These are phyloP conservation scores for Magnusiomyces tetraspermus DNA, from an alignment of 1,139 yeast species.

Conservation along the genomic window DNA sequence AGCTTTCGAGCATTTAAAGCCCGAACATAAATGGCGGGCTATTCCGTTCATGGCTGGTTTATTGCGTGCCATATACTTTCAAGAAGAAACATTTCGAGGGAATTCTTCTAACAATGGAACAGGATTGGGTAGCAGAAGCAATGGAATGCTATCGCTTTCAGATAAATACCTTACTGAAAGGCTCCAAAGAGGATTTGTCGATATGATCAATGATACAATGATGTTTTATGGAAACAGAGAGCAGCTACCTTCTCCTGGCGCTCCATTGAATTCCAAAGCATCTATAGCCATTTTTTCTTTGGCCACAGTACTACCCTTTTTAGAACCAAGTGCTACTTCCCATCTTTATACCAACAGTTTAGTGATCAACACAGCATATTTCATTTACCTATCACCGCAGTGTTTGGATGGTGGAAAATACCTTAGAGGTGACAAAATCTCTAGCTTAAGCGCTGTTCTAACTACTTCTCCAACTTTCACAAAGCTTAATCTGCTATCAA, in stretches of 20 bases:
- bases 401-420: slow-evolving; percentile 1
- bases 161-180: background rate
- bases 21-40: slow-evolving; percentile 42
- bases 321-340: background rate
- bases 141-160: background rate
- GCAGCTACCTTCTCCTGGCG: background rate
- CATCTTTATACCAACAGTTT: background rate
- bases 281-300: slow-evolving; percentile 8
- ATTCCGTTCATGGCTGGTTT: slow-evolving; percentile 51
- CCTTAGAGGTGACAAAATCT: background rate
- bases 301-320: slow-evolving; percentile 11
- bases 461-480: slow-evolving; percentile 12
- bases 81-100: background rate
- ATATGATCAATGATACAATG: slow-evolving; percentile 3
- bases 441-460: background rate
- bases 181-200: background rate
- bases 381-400: slow-evolving; percentile 9
- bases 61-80: slow-evolving; percentile 29
- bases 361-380: slow-evolving; percentile 10
- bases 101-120: background rate
- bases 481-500: slow-evolving; percentile 19
- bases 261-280: background rate
- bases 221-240: background rate
- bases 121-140: background rate
- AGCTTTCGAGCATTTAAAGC: slow-evolving; percentile 12